Evolutionary conservation across 2,329 filamentous ascomycete species (phyloP).

Genomic region (Botrytis fabae): DNA sequence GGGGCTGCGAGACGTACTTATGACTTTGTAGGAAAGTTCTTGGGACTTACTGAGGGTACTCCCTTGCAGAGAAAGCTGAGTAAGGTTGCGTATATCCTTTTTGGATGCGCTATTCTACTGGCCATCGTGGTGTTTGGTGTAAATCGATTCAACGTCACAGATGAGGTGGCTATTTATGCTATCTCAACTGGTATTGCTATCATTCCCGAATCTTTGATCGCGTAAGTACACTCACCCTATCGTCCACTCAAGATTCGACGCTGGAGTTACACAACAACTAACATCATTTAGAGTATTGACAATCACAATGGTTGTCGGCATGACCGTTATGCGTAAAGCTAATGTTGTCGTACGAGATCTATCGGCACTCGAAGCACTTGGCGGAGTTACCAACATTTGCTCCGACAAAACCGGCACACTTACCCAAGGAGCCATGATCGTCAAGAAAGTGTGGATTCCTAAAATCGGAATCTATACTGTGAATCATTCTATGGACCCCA

Average conservation of each 20-base stretch:
- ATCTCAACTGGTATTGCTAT: conserved; percentile 51
- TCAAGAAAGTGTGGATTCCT: conserved; percentile 57
- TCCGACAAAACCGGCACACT: conserved; percentile 77
- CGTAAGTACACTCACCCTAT: conserved; percentile 30
- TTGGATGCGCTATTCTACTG: conserved; percentile 53
- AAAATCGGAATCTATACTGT: conserved; percentile 53
- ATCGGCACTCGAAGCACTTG: conserved; percentile 56
- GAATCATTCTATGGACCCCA: conserved; percentile 53
- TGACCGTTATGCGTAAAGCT: conserved; percentile 57
- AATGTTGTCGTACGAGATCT: conserved; percentile 60
- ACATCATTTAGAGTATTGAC: conserved; percentile 56
- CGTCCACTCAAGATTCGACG: not conserved
- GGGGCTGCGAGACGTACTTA: conserved; percentile 50
- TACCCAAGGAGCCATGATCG: conserved; percentile 59
- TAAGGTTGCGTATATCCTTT: conserved; percentile 63
- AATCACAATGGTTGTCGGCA: conserved; percentile 65
- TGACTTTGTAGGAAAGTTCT: conserved; percentile 53
- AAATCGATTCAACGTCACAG: conserved; percentile 44
- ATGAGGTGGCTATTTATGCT: conserved; percentile 39
- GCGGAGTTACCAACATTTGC: conserved; percentile 66
- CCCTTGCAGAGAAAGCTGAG: conserved; percentile 65
- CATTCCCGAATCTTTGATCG: conserved; percentile 59
- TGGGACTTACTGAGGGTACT: conserved; percentile 62
- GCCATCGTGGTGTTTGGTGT: conserved; percentile 45
- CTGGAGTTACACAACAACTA: conserved; percentile 36